These are phyloP conservation scores for Spergularia bocconei DNA, from an alignment of 148 eudicot species.

Conservation along the genomic window DNA sequence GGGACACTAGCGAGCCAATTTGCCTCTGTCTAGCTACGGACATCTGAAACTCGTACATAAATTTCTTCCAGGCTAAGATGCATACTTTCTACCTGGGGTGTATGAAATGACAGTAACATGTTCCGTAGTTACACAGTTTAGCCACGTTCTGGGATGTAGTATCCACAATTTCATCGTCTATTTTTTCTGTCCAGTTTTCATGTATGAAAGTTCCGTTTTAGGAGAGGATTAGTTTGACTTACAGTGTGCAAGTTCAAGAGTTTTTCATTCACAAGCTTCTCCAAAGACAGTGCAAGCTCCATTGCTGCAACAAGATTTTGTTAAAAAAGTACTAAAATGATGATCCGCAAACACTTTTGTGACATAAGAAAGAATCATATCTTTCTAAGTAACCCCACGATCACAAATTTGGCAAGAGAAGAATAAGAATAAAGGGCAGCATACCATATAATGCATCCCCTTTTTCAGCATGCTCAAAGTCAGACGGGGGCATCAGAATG, in stretches of 20 bases:
- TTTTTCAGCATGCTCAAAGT: slow-evolving; percentile 69
- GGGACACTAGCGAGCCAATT: no score
- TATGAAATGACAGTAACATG: no score
- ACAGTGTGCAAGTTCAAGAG: slow-evolving; percentile 59
- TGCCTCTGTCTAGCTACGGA: no score
- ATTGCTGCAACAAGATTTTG: slow-evolving; percentile 55
- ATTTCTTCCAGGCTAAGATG: not conserved
- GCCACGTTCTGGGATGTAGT: not conserved
- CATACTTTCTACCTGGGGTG: not conserved
- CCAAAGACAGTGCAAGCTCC: slow-evolving; percentile 80
- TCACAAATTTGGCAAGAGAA: not conserved
- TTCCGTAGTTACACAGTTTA: not conserved
- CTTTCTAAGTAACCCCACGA: not conserved
- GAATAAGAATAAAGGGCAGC: slow-evolving; percentile 9
- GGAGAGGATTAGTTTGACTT: slow-evolving; percentile 12
- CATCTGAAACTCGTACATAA: not conserved
- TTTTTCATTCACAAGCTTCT: slow-evolving; percentile 76
- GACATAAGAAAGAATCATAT: not conserved
- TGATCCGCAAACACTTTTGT: not conserved
- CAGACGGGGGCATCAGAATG: slow-evolving; percentile 55
- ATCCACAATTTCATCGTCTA: not conserved
- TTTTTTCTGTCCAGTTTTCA: not conserved
- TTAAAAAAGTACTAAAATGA: not conserved
- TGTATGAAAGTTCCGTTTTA: no score
- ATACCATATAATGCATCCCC: slow-evolving; percentile 87